phyloP scores from a whole-genome alignment of 1,284 basidiomycete species.

The Ganoderma lucidum region DNA sequence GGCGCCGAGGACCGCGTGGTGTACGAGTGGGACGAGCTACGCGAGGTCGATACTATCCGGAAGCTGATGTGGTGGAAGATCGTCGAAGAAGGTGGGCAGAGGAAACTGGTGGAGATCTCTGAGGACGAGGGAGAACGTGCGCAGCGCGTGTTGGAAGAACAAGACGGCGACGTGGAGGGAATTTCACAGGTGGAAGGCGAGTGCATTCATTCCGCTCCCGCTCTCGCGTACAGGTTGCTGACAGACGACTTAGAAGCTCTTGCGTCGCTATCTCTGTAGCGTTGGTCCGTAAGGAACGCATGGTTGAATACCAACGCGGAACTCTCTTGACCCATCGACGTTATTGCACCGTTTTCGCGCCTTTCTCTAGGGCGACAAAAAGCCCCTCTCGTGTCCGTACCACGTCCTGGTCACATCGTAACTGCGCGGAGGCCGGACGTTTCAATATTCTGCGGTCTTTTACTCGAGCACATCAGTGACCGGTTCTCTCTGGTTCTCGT shows the following conservation, averaged over 20 bases:
- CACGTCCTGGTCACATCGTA: too few relatives aligned
- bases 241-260: not conserved
- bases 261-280: not conserved
- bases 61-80: slow-evolving; percentile 23
- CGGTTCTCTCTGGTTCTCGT: too few relatives aligned
- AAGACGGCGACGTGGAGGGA: not conserved
- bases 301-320: too few relatives aligned
- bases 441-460: too few relatives aligned
- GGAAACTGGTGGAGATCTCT: slow-evolving; percentile 14
- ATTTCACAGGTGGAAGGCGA: not conserved
- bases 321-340: not conserved
- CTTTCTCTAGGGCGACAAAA: too few relatives aligned
- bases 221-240: not conserved
- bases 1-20: not conserved
- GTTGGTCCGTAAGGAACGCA: not conserved
- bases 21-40: slow-evolving; percentile 25
- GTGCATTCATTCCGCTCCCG: not conserved
- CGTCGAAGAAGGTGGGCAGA: slow-evolving; percentile 6
- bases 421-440: too few relatives aligned
- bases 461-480: too few relatives aligned
- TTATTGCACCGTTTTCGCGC: too few relatives aligned
- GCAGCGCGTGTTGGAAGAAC: slow-evolving; percentile 11
- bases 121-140: slow-evolving; percentile 15
- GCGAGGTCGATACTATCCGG: slow-evolving; percentile 9
- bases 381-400: too few relatives aligned